These are phyloP conservation scores for Lablab purpureus DNA, from an alignment of 306 rosid genomes.

Conservation along the genomic window DNA sequence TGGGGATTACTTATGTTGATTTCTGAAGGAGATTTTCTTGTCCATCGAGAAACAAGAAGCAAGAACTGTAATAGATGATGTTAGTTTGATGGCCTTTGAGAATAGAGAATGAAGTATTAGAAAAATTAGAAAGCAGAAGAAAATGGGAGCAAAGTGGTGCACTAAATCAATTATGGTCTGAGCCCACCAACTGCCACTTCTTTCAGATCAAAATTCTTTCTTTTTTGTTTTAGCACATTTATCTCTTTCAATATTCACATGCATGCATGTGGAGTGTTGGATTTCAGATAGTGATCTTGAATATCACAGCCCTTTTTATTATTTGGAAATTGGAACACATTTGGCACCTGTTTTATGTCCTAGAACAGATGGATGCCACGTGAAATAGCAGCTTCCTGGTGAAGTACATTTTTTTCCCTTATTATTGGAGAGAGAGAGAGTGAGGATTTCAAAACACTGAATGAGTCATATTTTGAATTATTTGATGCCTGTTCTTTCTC, in stretches of 20 bases:
- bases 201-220: constrained; percentile 35
- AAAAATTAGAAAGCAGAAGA: constrained; percentile 44
- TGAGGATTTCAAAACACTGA: constrained; percentile 39
- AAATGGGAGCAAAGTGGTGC: constrained; percentile 63
- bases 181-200: constrained; percentile 69
- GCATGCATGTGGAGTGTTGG: constrained; percentile 68
- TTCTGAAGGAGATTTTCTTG: background rate
- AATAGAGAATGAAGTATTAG: constrained; percentile 28
- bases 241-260: constrained; percentile 66
- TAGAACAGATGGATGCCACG: constrained; percentile 61
- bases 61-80: constrained; percentile 4
- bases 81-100: constrained; percentile 33
- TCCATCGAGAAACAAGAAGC: constrained; percentile 25
- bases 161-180: constrained; percentile 60
- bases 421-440: constrained; percentile 57
- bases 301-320: constrained; percentile 37
- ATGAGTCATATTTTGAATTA: constrained; percentile 29
- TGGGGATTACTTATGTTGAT: background rate
- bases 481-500: constrained; percentile 36
- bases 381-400: constrained; percentile 78
- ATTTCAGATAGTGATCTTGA: constrained; percentile 36
- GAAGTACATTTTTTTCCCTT: constrained; percentile 50
- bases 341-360: constrained; percentile 40
- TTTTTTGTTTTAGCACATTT: constrained; percentile 17
- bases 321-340: constrained; percentile 32